Conservation (phyloP, 768 basidiomycete genomes). For the Naematelia encephala region DNA sequence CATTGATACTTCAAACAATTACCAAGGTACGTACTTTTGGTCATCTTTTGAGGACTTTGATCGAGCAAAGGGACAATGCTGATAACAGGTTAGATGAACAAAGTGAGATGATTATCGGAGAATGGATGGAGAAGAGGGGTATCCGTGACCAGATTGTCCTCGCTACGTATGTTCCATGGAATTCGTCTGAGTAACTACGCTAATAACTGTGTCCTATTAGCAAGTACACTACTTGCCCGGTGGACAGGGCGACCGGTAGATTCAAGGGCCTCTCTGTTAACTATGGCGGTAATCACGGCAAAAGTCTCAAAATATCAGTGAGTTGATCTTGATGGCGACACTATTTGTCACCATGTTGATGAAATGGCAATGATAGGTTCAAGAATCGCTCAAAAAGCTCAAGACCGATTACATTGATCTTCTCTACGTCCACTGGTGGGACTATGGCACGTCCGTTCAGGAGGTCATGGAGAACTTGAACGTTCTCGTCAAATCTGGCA, state of each 20-base stretch:
- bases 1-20: constrained; percentile 49
- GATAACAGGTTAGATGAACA: constrained; percentile 55
- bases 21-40: too few relatives aligned
- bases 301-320: constrained; percentile 53
- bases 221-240: constrained; percentile 50
- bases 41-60: too few relatives aligned
- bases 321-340: too few relatives aligned
- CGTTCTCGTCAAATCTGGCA: constrained; percentile 57
- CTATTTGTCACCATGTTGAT: too few relatives aligned
- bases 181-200: background rate
- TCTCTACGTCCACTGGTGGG: constrained; percentile 57
- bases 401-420: constrained; percentile 60
- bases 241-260: constrained; percentile 51
- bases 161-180: constrained; percentile 43
- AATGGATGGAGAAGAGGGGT: constrained; percentile 54
- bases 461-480: constrained; percentile 62
- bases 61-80: too few relatives aligned
- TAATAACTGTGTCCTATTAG: background rate
- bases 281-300: constrained; percentile 56
- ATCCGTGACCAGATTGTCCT: constrained; percentile 56
- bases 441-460: constrained; percentile 57
- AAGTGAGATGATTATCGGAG: constrained; percentile 59
- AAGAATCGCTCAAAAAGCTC: constrained; percentile 58
- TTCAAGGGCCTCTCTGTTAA: constrained; percentile 19
- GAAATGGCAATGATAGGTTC: too few relatives aligned